Percentiles rank a stretch among this genome's conserved stretches.
Conservation (phyloP, 2,329 filamentous ascomycete genomes). For the Diplodia scrobiculata region DNA sequence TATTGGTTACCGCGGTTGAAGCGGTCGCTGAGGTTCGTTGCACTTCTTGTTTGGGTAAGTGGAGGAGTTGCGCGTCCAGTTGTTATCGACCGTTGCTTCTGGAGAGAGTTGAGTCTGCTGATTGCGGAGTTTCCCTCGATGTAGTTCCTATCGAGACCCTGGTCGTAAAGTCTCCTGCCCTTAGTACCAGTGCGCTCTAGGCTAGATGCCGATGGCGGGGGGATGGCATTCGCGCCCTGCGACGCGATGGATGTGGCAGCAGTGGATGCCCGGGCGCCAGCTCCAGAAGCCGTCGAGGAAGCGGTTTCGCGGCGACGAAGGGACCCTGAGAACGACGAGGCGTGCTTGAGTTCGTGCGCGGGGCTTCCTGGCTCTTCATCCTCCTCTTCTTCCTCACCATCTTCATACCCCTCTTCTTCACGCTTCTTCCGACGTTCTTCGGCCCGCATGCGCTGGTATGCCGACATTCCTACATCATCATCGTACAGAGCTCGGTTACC, state of each 20-base stretch:
- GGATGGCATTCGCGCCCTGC: conserved; percentile 53
- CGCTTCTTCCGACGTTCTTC: conserved; percentile 60
- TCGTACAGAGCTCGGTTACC: conserved; percentile 76
- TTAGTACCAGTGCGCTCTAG: conserved; percentile 70
- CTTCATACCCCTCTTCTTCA: conserved; percentile 51
- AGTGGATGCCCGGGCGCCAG: conserved; percentile 73
- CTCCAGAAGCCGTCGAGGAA: conserved; percentile 79
- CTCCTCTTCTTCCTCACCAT: conserved; percentile 43
- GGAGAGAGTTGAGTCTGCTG: conserved; percentile 77
- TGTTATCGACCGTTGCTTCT: conserved; percentile 53
- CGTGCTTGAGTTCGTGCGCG: conserved; percentile 47
- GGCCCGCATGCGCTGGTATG: conserved; percentile 71
- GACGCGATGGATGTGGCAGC: conserved; percentile 88
- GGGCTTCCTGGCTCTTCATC: conserved; percentile 45
- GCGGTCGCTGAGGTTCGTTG: conserved; percentile 53
- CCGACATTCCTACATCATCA: conserved; percentile 78
- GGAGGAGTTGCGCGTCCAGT: conserved; percentile 57
- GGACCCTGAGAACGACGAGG: conserved; percentile 63
- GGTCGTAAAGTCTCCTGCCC: conserved; percentile 77
- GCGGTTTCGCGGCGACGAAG: conserved; percentile 76
- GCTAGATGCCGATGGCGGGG: conserved; percentile 32
- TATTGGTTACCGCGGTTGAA: conserved; percentile 45
- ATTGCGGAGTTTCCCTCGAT: conserved; percentile 80
- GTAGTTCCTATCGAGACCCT: conserved; percentile 74
- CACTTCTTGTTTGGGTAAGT: conserved; percentile 50